Percentiles rank a stretch among this genome's conserved stretches.
phyloP scores from a whole-genome alignment of 179 eudicot genomes.

The Beta macrorhiza region DNA sequence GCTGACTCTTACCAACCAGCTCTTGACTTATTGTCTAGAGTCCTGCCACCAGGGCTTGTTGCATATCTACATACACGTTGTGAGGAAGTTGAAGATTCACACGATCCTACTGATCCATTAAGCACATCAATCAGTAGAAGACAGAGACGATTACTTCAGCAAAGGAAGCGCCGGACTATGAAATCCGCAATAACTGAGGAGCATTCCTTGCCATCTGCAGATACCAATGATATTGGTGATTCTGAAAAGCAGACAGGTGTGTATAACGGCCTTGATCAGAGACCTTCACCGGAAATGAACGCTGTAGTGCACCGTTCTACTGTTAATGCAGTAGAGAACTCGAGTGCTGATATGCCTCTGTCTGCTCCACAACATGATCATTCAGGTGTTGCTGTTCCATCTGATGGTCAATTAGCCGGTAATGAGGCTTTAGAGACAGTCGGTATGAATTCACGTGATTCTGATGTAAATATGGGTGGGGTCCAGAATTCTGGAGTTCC shows the following conservation, averaged over 20 bases:
- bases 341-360: slow-evolving; percentile 39
- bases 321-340: slow-evolving; percentile 48
- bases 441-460: slow-evolving; percentile 39
- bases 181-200: slow-evolving; percentile 55
- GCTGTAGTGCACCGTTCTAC: slow-evolving; percentile 34
- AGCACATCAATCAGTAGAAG: slow-evolving; percentile 65
- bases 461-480: slow-evolving; percentile 47
- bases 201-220: slow-evolving; percentile 39
- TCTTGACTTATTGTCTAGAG: slow-evolving; percentile 84
- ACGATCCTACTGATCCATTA: slow-evolving; percentile 54
- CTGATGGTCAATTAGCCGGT: slow-evolving; percentile 38
- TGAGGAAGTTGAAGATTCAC: slow-evolving; percentile 63
- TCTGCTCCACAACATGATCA: slow-evolving; percentile 42
- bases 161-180: slow-evolving; percentile 63
- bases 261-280: slow-evolving; percentile 45
- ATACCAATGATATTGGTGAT: slow-evolving; percentile 50
- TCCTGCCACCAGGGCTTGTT: slow-evolving; percentile 97
- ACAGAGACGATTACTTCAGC: slow-evolving; percentile 82
- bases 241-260: slow-evolving; percentile 41
- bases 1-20: slow-evolving; percentile 99
- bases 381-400: slow-evolving; percentile 42
- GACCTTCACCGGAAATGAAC: slow-evolving; percentile 41
- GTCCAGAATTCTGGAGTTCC: slow-evolving; percentile 54
- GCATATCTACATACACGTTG: slow-evolving; percentile 90
- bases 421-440: slow-evolving; percentile 39